Conservation (phyloP, 2,329 filamentous ascomycete species). For the Epichloe elymi region DNA sequence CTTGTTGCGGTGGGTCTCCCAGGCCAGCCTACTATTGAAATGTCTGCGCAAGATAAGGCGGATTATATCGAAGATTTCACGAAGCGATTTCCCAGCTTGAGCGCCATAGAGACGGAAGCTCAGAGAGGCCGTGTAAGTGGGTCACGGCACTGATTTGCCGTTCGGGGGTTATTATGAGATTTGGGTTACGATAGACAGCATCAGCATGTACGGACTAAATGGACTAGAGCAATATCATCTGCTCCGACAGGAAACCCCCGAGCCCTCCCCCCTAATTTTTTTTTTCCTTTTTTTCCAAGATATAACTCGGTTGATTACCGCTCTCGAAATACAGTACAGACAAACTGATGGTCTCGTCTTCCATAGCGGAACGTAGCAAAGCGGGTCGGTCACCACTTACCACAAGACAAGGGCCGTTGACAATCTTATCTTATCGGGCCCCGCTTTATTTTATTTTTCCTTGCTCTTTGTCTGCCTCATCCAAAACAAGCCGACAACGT, state of each 20-base stretch:
- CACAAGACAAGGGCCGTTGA: background rate
- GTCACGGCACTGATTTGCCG: conserved; percentile 13
- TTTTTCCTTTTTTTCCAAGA: background rate
- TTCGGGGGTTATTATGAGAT: background rate
- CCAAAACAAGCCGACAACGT: background rate
- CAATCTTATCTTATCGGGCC: conserved; percentile 5
- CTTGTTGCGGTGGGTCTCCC: conserved; percentile 33
- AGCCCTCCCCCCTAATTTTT: accelerated
- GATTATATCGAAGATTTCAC: conserved; percentile 62
- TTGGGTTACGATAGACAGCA: conserved; percentile 4
- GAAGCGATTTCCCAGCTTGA: conserved; percentile 75
- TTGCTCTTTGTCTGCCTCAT: too few relatives aligned
- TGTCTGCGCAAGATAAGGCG: conserved; percentile 44
- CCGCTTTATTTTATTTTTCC: background rate
- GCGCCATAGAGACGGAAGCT: conserved; percentile 74
- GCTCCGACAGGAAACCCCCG: too few relatives aligned
- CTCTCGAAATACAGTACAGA: background rate
- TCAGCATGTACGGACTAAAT: conserved; percentile 2
- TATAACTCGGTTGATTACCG: background rate
- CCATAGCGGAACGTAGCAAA: too few relatives aligned
- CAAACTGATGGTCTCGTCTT: too few relatives aligned
- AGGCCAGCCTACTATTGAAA: conserved; percentile 37
- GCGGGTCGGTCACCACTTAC: background rate
- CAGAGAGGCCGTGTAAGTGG: conserved; percentile 28
- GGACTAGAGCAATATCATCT: background rate